Conservation (phyloP, 1,284 basidiomycete species). For the Cutaneotrichosporon cavernicola region DNA sequence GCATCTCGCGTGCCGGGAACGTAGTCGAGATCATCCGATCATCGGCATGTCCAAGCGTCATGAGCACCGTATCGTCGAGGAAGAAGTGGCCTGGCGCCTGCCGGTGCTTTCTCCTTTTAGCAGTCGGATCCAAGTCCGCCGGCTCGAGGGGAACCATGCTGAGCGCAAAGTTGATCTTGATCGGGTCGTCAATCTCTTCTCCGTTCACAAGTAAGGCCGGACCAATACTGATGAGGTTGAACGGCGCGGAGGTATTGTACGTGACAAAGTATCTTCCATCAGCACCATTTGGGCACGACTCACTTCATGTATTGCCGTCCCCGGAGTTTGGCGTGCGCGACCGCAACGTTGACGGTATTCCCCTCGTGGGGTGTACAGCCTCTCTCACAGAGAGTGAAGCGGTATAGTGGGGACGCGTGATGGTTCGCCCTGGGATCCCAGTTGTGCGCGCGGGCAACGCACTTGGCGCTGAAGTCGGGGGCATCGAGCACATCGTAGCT, state of each 20-base stretch:
- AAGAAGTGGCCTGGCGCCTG: neutral
- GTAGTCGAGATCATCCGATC: neutral
- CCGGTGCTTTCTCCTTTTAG: neutral
- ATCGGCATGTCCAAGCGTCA: neutral
- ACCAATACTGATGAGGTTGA: neutral
- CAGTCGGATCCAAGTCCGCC: neutral
- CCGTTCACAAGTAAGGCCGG: neutral
- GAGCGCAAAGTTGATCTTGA: neutral
- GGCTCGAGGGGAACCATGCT: neutral
- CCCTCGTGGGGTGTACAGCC: neutral
- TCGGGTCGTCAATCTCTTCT: neutral
- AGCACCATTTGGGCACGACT: neutral
- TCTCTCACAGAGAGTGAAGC: neutral
- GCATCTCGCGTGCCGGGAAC: neutral
- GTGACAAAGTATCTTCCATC: neutral
- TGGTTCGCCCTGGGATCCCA: neutral
- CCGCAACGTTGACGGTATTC: neutral
- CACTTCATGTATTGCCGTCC: neutral
- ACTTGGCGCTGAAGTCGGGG: neutral
- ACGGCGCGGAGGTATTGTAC: neutral
- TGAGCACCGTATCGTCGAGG: slow-evolving; percentile 1
- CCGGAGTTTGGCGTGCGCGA: neutral
- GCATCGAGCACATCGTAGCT: neutral
- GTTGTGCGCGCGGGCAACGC: neutral
- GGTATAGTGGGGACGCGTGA: neutral